Evolutionary conservation across 345 rosid species (phyloP), one percentile per base, ranked within the genome.

Genomic region (Hypericum perforatum): DNA sequence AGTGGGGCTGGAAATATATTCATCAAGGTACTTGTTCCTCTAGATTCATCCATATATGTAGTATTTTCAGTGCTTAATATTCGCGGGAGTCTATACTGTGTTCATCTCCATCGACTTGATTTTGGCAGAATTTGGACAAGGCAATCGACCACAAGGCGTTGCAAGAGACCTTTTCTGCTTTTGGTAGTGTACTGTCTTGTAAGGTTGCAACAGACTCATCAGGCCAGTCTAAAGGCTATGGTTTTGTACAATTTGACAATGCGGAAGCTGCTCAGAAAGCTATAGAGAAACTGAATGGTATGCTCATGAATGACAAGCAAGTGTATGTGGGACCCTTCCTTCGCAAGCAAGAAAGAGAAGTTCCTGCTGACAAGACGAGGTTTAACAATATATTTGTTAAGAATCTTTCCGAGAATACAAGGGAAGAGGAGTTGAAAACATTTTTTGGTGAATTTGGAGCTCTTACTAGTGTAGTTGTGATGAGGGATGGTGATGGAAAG

Each of bases 1-100:
- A 88, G 96, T 80, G 98, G 98, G 41, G 57, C 94, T n/a, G 96
- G 98, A 38, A 92, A 92, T 62, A 92, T 92, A 13, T 92, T 81
- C 55, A 88, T 92, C 58, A 85, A 85, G 96, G 96, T 84, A 74
- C 14, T 43, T 11, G 11, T 53, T 37, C 44, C 16, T 39, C 39
- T 32, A 50, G 46, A 40, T 46, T n/a, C 38, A 14, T 44, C 54
- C 49, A 13, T 63, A 16, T 48, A 15, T 6, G 37, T 55, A 5
- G n/a, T n/a, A 38, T 49, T 9, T 8, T 7, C 39, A 11, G 9
- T 10, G 39, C 42, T 41, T 13, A 11, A 11, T 41, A 16, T 49
- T 10, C 14, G 41, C 38, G 43, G 11, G 40, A 16, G 56, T 7
- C 16, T 37, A 22, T 22, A 22, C 47, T 32, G 42, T 22, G 40